phyloP scores from a whole-genome alignment of 257 asterid species.

The Salvia splendens region DNA sequence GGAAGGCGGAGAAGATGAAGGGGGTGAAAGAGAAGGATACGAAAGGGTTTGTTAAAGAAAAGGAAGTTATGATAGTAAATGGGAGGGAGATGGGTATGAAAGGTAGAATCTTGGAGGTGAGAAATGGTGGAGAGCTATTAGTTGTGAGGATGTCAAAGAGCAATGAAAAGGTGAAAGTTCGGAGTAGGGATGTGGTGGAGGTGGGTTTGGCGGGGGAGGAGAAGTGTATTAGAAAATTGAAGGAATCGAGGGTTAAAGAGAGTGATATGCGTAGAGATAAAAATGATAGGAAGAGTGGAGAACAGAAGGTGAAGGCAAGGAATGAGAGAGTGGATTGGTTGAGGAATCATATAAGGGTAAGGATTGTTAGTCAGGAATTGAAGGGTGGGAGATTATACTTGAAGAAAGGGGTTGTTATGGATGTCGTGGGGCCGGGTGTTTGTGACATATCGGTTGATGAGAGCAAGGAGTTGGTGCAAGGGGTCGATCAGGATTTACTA shows the following conservation, averaged over 20 bases:
- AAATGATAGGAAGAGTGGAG: slow-evolving; percentile 34
- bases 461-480: slow-evolving; percentile 70
- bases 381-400: slow-evolving; percentile 68
- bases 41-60: slow-evolving; percentile 45
- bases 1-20: slow-evolving; percentile 25
- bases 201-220: slow-evolving; percentile 73
- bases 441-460: slow-evolving; percentile 76
- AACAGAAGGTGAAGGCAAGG: slow-evolving; percentile 29
- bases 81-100: slow-evolving; percentile 71
- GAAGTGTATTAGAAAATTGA: slow-evolving; percentile 60
- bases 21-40: slow-evolving; percentile 30
- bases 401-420: slow-evolving; percentile 78
- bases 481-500: slow-evolving; percentile 66
- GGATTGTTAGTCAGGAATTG: slow-evolving; percentile 59
- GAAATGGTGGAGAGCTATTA: slow-evolving; percentile 46
- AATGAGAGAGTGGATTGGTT: slow-evolving; percentile 58
- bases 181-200: slow-evolving; percentile 53
- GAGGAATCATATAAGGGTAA: slow-evolving; percentile 74
- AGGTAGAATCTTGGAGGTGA: slow-evolving; percentile 62
- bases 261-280: slow-evolving; percentile 26
- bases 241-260: slow-evolving; percentile 26
- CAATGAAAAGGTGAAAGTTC: slow-evolving; percentile 54
- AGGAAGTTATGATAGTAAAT: slow-evolving; percentile 62
- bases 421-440: slow-evolving; percentile 70
- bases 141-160: slow-evolving; percentile 49